Conservation (phyloP, 2,329 filamentous ascomycete genomes). For the Fonsecaea erecta region DNA sequence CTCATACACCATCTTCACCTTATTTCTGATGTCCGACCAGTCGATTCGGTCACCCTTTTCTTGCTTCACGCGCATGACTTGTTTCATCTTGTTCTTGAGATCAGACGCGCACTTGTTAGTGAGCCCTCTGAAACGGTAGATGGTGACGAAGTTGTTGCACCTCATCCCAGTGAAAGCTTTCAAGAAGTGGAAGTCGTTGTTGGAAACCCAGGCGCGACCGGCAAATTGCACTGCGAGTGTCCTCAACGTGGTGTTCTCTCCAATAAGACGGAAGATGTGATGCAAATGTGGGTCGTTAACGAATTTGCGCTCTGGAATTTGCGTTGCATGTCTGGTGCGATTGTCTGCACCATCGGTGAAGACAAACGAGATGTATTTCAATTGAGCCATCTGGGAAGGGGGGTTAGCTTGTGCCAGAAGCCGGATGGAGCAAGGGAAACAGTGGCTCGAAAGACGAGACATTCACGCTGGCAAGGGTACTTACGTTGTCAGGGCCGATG, state of each 20-base stretch:
- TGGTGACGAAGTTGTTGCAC: slow-evolving; percentile 48
- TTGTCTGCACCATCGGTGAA: slow-evolving; percentile 54
- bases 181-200: slow-evolving; percentile 48
- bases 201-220: slow-evolving; percentile 45
- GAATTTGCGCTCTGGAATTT: slow-evolving; percentile 48
- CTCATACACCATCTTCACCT: slow-evolving; percentile 21
- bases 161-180: slow-evolving; percentile 51
- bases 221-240: slow-evolving; percentile 50
- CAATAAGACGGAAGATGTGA: slow-evolving; percentile 51
- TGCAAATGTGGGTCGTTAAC: slow-evolving; percentile 54
- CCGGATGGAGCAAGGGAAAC: neutral
- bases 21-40: neutral
- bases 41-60: slow-evolving; percentile 6
- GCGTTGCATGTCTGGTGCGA: slow-evolving; percentile 28
- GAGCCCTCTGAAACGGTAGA: neutral
- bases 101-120: neutral
- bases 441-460: neutral
- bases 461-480: neutral
- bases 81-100: slow-evolving; percentile 6
- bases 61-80: slow-evolving; percentile 19
- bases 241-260: slow-evolving; percentile 48
- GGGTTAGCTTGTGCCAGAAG: neutral
- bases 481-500: slow-evolving; percentile 53
- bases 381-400: slow-evolving; percentile 41
- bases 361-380: slow-evolving; percentile 52